Base-by-base conservation (phyloP, 2,329 filamentous ascomycete species). In the Coniochaeta sp. region DNA sequence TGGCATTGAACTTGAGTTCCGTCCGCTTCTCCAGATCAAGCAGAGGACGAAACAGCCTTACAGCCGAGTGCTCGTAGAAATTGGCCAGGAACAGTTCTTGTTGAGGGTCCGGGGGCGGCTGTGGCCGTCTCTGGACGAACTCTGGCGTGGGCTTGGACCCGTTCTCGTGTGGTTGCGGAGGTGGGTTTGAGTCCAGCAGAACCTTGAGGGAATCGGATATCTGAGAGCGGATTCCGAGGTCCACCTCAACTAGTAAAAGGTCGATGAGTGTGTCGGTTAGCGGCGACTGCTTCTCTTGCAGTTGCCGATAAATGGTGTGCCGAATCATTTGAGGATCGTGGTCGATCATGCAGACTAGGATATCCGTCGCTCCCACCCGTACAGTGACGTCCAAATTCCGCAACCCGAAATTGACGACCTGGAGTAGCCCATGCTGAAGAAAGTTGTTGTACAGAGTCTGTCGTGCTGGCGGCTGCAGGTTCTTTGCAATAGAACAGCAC, bases 181-280 rank as follows among this genome's bases (percentile, higher is more conserved):
- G 75, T 5, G 74, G 71, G 73, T 74, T 87, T 75, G 71, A 91
- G 80, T 98, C 95, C 38, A 99, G 81, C 12, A 99, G 80, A 24
- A 98, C 89, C 75, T 96, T 97, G 71, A 99, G 88, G 8, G 93
- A 91, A 76, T 99, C 95, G 3, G 93, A 92, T 69, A 98, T 89
- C 72, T 98, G 95, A 30, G 91, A 92, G 75, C 96, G 97, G 63
- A 98, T 92, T 0, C 95, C 95, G 17, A 98, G 79, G 70, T 99
- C 95, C 19, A 90, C 89, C 75, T 99, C 95, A 1, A 95, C 87
- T 55, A 98, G 82, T 1, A 99, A 82, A 47, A 99, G 81, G 67
- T 97, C 93, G 61, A 98, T 96, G 44, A 99, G 78, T 0, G 91
- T 96, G 71, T 98, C 95, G 1, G 92, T 97, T 59, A 99, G 76